Conservation (phyloP, 2,329 filamentous ascomycete species). For the Hortaea werneckii region DNA sequence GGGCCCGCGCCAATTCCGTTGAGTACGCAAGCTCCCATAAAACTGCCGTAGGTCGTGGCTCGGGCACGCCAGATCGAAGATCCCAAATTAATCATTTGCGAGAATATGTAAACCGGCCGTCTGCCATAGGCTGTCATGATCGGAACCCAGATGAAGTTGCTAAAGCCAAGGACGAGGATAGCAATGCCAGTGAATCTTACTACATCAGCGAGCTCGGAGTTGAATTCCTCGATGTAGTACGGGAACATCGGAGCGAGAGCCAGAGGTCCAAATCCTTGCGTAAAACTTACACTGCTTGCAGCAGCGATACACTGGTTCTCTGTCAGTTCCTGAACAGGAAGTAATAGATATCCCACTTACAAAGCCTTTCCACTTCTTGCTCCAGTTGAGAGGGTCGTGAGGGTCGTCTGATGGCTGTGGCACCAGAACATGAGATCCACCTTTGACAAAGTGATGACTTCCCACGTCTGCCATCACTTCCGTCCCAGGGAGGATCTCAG, state of each 20-base stretch:
- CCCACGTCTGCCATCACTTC: conserved; percentile 54
- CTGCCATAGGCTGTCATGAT: conserved; percentile 46
- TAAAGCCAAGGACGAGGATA: conserved; percentile 49
- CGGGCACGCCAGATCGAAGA: conserved; percentile 49
- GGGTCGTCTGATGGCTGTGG: conserved; percentile 40
- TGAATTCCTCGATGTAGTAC: conserved; percentile 45
- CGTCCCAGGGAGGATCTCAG: conserved; percentile 47
- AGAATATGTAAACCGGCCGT: conserved; percentile 44
- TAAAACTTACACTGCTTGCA: conserved; percentile 41
- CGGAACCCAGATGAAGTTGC: conserved; percentile 52
- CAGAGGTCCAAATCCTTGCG: conserved; percentile 46
- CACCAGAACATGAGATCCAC: conserved; percentile 37
- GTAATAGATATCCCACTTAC: too few species aligned
- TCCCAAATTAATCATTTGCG: conserved; percentile 42
- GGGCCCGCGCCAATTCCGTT: conserved; percentile 55
- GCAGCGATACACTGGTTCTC: conserved; percentile 41
- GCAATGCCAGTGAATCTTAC: conserved; percentile 43
- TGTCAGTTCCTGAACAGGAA: too few species aligned
- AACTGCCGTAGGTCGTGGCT: conserved; percentile 48
- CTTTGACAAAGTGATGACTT: conserved; percentile 54
- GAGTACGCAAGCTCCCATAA: conserved; percentile 52
- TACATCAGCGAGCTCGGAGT: conserved; percentile 28
- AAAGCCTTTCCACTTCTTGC: neutral
- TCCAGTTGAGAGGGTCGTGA: conserved; percentile 29
- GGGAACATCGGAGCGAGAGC: conserved; percentile 51